A percentile compares a stretch with the other conserved stretches of the same genome.
phyloP scores from a whole-genome alignment of 768 basidiomycete species.

The Boletellus emodensis region DNA sequence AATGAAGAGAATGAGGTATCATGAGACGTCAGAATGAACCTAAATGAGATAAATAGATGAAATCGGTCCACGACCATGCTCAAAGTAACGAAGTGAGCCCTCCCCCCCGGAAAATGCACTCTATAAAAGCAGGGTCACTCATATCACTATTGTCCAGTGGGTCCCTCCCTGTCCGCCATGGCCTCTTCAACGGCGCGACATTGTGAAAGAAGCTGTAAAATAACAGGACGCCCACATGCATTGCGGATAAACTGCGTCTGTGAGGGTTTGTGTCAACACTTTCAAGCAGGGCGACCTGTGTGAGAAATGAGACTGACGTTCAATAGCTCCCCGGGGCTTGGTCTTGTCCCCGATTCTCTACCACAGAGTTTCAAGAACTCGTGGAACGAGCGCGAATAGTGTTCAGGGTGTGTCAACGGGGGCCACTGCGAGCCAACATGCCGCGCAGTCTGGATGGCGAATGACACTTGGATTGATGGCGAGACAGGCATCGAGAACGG shows the following conservation, averaged over 20 bases:
- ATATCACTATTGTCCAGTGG: too few relatives aligned
- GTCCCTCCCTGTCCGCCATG: conserved; percentile 16
- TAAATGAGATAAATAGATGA: neutral
- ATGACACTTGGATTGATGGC: conserved; percentile 15
- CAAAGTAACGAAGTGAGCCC: too few relatives aligned
- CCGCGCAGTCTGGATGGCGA: conserved; percentile 38
- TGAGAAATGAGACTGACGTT: conserved; percentile 42
- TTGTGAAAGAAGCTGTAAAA: conserved; percentile 60
- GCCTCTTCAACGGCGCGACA: conserved; percentile 63
- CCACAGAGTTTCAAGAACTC: conserved; percentile 70
- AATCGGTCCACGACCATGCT: neutral
- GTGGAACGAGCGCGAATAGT: conserved; percentile 66
- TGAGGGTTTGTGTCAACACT: conserved; percentile 3
- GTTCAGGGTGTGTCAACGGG: conserved; percentile 50
- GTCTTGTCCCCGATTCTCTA: conserved; percentile 51
- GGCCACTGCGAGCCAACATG: conserved; percentile 62
- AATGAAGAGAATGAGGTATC: neutral
- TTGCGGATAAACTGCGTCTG: conserved; percentile 65
- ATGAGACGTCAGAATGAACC: neutral
- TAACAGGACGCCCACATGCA: conserved; percentile 64
- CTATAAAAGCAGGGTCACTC: too few relatives aligned
- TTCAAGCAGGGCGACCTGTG: neutral
- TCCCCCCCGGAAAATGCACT: too few relatives aligned
- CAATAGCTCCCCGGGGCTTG: conserved; percentile 51
- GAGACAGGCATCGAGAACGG: conserved; percentile 54